These are phyloP conservation scores for Pogostemon cablin DNA, from an alignment of 257 asterid genomes.

Conservation along the genomic window DNA sequence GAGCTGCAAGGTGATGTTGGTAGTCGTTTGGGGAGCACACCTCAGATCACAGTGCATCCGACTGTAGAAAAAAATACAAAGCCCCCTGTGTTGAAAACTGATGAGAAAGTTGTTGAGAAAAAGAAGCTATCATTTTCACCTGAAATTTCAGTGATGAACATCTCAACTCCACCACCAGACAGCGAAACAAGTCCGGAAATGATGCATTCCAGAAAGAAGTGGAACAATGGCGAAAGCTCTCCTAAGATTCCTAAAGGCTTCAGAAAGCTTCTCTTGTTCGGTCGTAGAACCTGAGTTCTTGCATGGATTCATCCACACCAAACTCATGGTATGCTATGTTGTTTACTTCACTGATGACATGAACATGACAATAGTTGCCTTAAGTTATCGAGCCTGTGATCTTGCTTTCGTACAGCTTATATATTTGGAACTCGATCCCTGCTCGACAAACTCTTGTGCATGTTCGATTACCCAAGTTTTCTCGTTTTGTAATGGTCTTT, in stretches of 20 bases:
- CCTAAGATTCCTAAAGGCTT: conserved; percentile 69
- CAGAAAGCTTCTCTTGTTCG: conserved; percentile 70
- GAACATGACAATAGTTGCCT: background rate
- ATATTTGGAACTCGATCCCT: conserved; percentile 15
- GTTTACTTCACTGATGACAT: conserved; percentile 9
- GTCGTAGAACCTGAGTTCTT: conserved; percentile 54
- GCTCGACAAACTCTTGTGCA: background rate
- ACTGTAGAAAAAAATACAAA: conserved; percentile 24
- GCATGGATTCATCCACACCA: background rate
- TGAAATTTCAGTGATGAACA: conserved; percentile 39
- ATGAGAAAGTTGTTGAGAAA: conserved; percentile 32
- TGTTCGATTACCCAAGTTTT: background rate
- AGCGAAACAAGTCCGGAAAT: conserved; percentile 44
- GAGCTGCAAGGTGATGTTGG: conserved; percentile 23
- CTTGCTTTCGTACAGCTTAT: conserved; percentile 6
- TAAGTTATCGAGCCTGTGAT: conserved; percentile 33
- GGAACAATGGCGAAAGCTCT: conserved; percentile 63
- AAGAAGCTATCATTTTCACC: conserved; percentile 43
- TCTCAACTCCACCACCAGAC: conserved; percentile 56
- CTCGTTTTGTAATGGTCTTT: conserved; percentile 9
- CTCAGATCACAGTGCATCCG: conserved; percentile 27
- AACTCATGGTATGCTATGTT: conserved; percentile 18
- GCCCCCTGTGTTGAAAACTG: conserved; percentile 26
- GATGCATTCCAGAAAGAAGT: conserved; percentile 59
- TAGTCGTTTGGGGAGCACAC: conserved; percentile 18